Conservation (phyloP, 2,329 filamentous ascomycete species). For the Stagonosporopsis chrysanthemi region DNA sequence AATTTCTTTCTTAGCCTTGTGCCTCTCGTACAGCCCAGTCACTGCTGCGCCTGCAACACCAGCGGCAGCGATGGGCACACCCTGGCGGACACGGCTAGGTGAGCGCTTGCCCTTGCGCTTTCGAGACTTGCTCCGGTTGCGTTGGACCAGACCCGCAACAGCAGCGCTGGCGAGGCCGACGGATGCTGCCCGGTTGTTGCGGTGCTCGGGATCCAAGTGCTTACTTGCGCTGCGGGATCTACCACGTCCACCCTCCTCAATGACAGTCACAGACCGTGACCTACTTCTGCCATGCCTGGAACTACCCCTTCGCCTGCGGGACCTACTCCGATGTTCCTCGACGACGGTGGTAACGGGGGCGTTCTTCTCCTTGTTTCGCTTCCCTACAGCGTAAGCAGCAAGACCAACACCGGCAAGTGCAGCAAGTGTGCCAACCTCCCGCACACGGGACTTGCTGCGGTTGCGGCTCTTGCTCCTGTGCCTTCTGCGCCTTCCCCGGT, state of each 20-base stretch:
- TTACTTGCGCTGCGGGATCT: conserved; percentile 54
- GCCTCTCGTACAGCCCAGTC: conserved; percentile 68
- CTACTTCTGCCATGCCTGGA: conserved; percentile 30
- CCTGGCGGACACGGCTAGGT: conserved; percentile 63
- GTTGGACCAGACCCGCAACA: conserved; percentile 67
- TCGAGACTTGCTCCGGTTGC: conserved; percentile 65
- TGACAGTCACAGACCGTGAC: conserved; percentile 49
- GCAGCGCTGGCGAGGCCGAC: conserved; percentile 69
- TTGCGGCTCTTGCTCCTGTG: conserved; percentile 41
- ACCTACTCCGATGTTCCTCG: conserved; percentile 58
- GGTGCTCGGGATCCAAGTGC: conserved; percentile 57
- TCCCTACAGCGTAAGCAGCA: conserved; percentile 61
- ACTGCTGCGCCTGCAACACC: conserved; percentile 68
- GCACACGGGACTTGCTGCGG: conserved; percentile 52
- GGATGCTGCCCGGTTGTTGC: conserved; percentile 66
- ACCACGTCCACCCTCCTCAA: conserved; percentile 29
- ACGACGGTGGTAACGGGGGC: conserved; percentile 51
- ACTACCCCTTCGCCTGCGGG: conserved; percentile 50
- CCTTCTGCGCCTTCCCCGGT: conserved; percentile 33
- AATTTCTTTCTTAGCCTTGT: conserved; percentile 65
- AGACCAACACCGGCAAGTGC: conserved; percentile 68
- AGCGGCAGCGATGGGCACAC: conserved; percentile 67
- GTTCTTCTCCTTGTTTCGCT: conserved; percentile 58
- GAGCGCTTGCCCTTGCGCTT: conserved; percentile 61
- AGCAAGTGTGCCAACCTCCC: conserved; percentile 65